These are phyloP conservation scores for Kwoniella sp. DNA, from an alignment of 768 basidiomycete species.

Conservation along the genomic window DNA sequence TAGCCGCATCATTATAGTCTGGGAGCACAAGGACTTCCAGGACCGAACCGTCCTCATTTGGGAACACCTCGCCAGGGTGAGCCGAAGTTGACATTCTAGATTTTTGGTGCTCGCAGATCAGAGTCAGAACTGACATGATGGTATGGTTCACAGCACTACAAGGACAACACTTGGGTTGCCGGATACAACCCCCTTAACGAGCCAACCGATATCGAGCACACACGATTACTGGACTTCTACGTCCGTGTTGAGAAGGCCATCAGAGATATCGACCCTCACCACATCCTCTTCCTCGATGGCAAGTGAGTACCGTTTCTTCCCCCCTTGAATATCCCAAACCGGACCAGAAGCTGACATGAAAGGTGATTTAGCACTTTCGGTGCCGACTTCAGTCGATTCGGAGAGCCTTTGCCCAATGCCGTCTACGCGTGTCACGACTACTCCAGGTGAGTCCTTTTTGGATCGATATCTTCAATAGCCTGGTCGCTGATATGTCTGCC, in stretches of 20 bases:
- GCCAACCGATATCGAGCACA: conserved; percentile 71
- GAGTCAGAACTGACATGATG: not conserved
- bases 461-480: not conserved
- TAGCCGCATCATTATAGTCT: no score
- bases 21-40: conserved; percentile 81
- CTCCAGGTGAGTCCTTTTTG: conserved; percentile 49
- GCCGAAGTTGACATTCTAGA: no score
- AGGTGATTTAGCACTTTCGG: conserved; percentile 67
- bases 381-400: conserved; percentile 42
- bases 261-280: conserved; percentile 68
- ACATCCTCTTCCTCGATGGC: conserved; percentile 73
- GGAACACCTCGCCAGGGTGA: conserved; percentile 65
- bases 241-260: conserved; percentile 70
- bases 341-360: not conserved
- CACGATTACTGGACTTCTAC: conserved; percentile 69
- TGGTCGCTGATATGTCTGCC: not conserved
- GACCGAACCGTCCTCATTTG: conserved; percentile 77
- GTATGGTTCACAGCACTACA: conserved; percentile 62
- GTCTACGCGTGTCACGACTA: conserved; percentile 80
- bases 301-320: conserved; percentile 55
- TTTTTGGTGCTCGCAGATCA: no score
- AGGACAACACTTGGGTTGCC: conserved; percentile 75
- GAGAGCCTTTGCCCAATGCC: conserved; percentile 70
- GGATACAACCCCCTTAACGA: conserved; percentile 86
- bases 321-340: no score